Conservation (phyloP, 257 asterid species). For the Ehretia macrophylla region DNA sequence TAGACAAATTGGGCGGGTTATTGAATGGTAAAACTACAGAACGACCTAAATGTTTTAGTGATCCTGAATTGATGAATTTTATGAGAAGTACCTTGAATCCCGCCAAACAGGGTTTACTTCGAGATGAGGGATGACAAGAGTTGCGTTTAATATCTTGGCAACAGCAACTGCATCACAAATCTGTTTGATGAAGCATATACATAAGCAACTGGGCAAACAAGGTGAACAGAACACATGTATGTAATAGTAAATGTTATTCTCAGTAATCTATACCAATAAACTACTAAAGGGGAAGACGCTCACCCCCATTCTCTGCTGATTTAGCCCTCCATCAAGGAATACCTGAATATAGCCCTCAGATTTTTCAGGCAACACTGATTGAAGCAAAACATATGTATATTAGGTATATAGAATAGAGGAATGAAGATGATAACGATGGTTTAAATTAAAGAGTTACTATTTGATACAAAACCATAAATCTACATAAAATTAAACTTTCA, state of each 20-base stretch:
- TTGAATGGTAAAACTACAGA: conserved; percentile 9
- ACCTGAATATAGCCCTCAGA: conserved; percentile 84
- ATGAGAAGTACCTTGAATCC: conserved; percentile 73
- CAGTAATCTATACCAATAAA: neutral
- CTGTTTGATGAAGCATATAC: conserved; percentile 30
- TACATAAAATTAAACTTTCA: neutral
- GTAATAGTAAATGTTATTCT: too few relatives aligned
- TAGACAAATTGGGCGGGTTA: conserved; percentile 7
- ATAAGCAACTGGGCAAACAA: conserved; percentile 4
- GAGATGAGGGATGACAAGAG: conserved; percentile 83
- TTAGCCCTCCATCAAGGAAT: conserved; percentile 92
- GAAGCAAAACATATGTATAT: conserved; percentile 8
- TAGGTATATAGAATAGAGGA: conserved; percentile 1
- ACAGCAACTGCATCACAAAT: conserved; percentile 98
- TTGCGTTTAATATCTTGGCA: conserved; percentile 94
- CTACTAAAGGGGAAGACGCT: conserved; percentile 6
- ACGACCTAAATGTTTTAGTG: neutral
- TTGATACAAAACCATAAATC: neutral
- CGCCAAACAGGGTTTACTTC: conserved; percentile 98
- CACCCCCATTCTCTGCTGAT: conserved; percentile 99
- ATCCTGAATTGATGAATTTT: conserved; percentile 8
- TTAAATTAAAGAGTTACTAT: neutral
- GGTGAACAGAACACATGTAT: too few relatives aligned
- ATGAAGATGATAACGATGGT: neutral
- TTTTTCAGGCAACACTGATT: conserved; percentile 56